A percentile compares a stretch with the other conserved stretches of the same genome.
Evolutionary conservation across 306 rosid species (phyloP).

Genomic region (Cicer chorassanicum): DNA sequence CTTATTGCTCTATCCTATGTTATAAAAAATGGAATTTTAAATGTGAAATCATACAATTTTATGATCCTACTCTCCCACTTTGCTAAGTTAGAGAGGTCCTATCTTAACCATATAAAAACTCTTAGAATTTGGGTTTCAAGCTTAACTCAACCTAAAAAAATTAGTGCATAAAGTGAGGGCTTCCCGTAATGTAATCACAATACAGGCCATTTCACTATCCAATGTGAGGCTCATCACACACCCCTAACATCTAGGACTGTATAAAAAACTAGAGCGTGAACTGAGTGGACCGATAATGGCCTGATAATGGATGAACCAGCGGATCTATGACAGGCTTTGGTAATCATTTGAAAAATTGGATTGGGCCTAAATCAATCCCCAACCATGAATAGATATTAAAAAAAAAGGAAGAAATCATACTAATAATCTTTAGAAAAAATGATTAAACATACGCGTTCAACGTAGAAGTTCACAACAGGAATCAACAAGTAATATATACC

Average conservation of each 20-base stretch:
- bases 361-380: not conserved
- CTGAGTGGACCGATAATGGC: not conserved
- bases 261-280: not conserved
- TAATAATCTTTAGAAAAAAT: conserved; percentile 19
- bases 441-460: conserved; percentile 26
- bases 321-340: not conserved
- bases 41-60: too few relatives aligned
- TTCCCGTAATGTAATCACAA: not conserved
- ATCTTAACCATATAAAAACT: conserved; percentile 2
- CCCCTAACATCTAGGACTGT: not conserved
- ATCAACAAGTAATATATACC: conserved; percentile 51
- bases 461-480: conserved; percentile 22
- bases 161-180: not conserved
- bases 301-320: not conserved
- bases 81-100: not conserved
- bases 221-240: not conserved
- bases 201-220: not conserved
- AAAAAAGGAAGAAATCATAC: not conserved
- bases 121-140: not conserved
- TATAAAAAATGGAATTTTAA: too few relatives aligned
- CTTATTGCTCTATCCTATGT: conserved; percentile 5
- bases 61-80: not conserved
- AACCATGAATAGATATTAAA: not conserved
- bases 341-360: not conserved
- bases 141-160: not conserved